Evolutionary conservation across 2,329 filamentous ascomycete genomes (phyloP).

Genomic region (Ophidiomyces ophidiicola): DNA sequence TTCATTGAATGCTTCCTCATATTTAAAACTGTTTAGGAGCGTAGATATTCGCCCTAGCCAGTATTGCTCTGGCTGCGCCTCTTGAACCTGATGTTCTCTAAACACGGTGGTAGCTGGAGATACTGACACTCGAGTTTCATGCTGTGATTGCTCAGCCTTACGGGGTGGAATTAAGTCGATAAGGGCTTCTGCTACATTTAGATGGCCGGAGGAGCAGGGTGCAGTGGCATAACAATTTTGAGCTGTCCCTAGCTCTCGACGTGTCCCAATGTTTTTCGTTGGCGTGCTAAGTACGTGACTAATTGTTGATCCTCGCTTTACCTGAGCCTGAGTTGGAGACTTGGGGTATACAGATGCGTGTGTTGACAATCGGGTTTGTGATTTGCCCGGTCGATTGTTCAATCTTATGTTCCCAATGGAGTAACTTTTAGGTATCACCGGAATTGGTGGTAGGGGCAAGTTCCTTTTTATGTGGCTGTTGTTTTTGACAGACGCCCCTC

Average conservation of each 20-base stretch:
- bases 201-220: not conserved
- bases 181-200: constrained; percentile 3
- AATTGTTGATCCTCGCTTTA: not conserved
- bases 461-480: not conserved
- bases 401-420: constrained; percentile 7
- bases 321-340: not conserved
- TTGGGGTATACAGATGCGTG: not conserved
- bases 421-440: constrained; percentile 7
- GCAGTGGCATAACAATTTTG: constrained; percentile 7
- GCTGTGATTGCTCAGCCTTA: not conserved
- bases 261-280: not conserved
- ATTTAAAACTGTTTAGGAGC: constrained; percentile 23
- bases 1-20: constrained; percentile 24
- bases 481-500: not conserved
- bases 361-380: not conserved
- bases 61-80: constrained; percentile 20
- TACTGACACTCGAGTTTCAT: not conserved
- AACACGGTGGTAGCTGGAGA: not conserved
- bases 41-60: constrained; percentile 26
- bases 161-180: constrained; percentile 7
- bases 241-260: not conserved
- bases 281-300: not conserved
- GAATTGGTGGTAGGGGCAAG: constrained; percentile 7
- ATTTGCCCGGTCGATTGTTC: not conserved
- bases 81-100: constrained; percentile 45